Conservation (phyloP, 2,329 filamentous ascomycete species). For the Colletotrichum higginsianum region DNA sequence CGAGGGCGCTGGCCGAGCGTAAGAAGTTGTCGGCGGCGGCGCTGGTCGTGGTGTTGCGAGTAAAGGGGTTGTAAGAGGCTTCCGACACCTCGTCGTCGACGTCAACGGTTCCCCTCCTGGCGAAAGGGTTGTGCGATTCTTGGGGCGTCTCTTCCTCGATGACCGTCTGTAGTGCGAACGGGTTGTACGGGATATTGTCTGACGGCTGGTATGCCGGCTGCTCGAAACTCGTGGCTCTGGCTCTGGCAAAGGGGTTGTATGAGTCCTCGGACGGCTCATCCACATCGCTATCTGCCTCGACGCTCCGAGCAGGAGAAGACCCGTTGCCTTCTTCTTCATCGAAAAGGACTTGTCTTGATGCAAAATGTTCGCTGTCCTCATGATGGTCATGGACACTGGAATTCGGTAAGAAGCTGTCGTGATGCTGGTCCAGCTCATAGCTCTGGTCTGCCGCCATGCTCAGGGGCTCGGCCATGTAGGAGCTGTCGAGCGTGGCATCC, state of each 20-base stretch:
- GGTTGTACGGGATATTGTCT: constrained; percentile 24
- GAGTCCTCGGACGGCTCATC: constrained; percentile 1
- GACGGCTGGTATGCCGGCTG: constrained; percentile 6
- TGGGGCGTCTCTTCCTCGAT: background rate
- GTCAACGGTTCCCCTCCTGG: background rate
- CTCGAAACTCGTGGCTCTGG: background rate
- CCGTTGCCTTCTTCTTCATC: constrained; percentile 1
- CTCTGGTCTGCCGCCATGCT: constrained; percentile 17
- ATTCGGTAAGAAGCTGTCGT: background rate
- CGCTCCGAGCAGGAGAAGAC: constrained; percentile 33
- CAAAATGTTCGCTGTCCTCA: background rate
- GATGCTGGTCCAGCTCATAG: background rate
- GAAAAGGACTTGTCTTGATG: constrained; percentile 15
- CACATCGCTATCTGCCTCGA: constrained; percentile 16
- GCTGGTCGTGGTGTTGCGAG: constrained; percentile 23
- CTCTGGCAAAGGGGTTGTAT: constrained; percentile 27
- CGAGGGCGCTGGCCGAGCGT: constrained; percentile 18
- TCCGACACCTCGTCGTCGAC: background rate
- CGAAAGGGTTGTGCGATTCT: constrained; percentile 11
- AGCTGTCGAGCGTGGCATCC: constrained; percentile 17
- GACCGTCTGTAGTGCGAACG: constrained; percentile 15
- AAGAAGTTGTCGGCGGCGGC: constrained; percentile 33
- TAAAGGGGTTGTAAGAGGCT: constrained; percentile 17
- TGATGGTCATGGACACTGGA: background rate
- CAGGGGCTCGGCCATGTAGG: constrained; percentile 19